Conservation (phyloP, 1,284 basidiomycete genomes). For the Abortiporus biennis region DNA sequence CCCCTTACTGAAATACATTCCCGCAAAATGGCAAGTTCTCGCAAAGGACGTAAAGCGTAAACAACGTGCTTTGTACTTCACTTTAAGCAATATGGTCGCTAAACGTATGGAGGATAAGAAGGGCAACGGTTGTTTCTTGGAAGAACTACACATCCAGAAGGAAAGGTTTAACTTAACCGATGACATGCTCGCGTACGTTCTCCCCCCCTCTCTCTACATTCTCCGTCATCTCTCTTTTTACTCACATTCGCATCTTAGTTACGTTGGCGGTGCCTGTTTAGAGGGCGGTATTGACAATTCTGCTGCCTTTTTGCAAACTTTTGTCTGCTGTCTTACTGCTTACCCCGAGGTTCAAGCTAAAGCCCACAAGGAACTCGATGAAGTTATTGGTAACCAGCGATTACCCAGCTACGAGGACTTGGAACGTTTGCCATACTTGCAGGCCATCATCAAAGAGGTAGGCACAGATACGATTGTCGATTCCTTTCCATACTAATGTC, state of each 20-base stretch:
- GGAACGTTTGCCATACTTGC: constrained; percentile 26
- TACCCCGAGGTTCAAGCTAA: constrained; percentile 25
- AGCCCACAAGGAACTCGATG: constrained; percentile 30
- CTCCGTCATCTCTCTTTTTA: background rate
- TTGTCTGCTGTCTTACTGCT: constrained; percentile 23
- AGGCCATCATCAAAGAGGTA: constrained; percentile 31
- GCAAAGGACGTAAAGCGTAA: constrained; percentile 16
- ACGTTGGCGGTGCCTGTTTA: constrained; percentile 2
- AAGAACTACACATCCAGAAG: constrained; percentile 8
- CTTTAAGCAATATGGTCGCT: constrained; percentile 13
- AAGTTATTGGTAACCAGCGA: constrained; percentile 27
- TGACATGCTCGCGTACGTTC: constrained; percentile 10
- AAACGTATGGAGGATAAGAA: constrained; percentile 5
- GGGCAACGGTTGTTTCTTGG: constrained; percentile 13
- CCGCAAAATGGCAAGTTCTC: constrained; percentile 24
- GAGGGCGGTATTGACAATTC: constrained; percentile 6
- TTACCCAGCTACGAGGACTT: constrained; percentile 28
- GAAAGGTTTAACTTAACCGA: constrained; percentile 6
- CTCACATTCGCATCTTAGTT: constrained; percentile 1
- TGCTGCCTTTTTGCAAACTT: constrained; percentile 16
- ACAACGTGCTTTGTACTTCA: constrained; percentile 20
- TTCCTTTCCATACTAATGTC: background rate
- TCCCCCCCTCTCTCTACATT: background rate
- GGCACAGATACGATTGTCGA: background rate
- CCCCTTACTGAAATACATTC: constrained; percentile 28